Evolutionary conservation across 2,329 filamentous ascomycete species (phyloP), one percentile per base, ranked within the genome.

Genomic region (Penicillium aurantiogriseum): DNA sequence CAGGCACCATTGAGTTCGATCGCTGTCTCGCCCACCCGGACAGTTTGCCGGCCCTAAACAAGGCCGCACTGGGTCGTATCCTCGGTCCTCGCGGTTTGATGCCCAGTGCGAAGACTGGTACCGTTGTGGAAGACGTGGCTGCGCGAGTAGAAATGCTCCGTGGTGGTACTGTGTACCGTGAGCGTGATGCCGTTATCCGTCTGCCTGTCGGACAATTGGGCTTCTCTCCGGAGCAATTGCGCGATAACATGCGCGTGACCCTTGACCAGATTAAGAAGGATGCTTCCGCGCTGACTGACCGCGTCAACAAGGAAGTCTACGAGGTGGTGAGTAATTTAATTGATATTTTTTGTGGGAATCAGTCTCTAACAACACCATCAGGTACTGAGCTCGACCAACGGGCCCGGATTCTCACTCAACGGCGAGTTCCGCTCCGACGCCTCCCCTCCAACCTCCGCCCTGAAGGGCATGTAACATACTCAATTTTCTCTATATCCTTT

Each of bases 21-120:
- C 83, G 90, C 54, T 89, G 92, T 61, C 86, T 99, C 66, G 96
- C 91, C 77, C 92, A 97, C 75, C 81, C 83, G 50, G 86, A 90
- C 66, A 92, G 88, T 66, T 81, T 94, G 65, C 82, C 84, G 51
- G 91, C 89, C 56, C 79, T 99, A 69, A 89, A 88, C 72, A 92
- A 94, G 79, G 88, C 92, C 36, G 85, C 84, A 0, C 75, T 99
- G 62, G 93, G 89, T 62, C 84, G 88, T 63, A 83, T 96, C 43
- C 81, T 99, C 21, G 94, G 94, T 69, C 94, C 95, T 45, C 88
- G 85, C 75, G 92, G 92, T 3, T 76, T 99, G 70, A 97, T 99
- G 94, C 94, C 94, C 6, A 95, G 85, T 73, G 79, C 84, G 59
- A 96, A 96, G 81, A 86, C 86, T 61, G 92, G 91, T 63, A 97